Evolutionary conservation across 2,329 filamentous ascomycete species (phyloP), one percentile per base, ranked within the genome.

Genomic region (Cercospora zeae-maydis): DNA sequence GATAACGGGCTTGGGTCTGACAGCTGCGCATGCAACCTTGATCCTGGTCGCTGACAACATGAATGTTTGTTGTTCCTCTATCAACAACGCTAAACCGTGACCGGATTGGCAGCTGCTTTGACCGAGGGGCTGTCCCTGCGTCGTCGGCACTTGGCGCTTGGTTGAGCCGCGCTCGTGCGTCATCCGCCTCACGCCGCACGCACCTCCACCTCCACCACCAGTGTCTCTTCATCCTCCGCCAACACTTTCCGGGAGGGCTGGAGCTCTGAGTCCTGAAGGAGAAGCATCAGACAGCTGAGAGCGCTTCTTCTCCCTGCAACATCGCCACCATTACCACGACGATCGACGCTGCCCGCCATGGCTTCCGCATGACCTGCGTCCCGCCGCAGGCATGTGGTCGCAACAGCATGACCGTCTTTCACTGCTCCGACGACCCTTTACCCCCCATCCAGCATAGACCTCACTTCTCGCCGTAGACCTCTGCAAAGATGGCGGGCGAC

Each of bases 401-500:
- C 60, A 53, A 24, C 55, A 59, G 36, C 55, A 58, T 59, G 56
- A 63, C 56, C 39, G 55, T 27, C 24, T 36, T 53, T 16, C 39
- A 54, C 58, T 39, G 34, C 24, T 57, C 19, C 54, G 3, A 33
- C 37, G 31, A 37, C 49, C 34, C 34, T 56, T 54, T 39, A n/a
- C 49, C 31, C 30, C 27, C 14, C 56, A 45, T 16, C 52, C 58
- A 45, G 49, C 30, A 34, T 52, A 51, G 42, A 45, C 42, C 19
- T 51, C 56, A 34, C 42, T 33, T 59, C 42, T 24, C 45, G n/a
- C 39, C 31, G 42, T 39, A 47, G n/a, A 39, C 34, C 21, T 37
- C 56, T 37, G 34, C 47, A 61, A 27, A 9, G 24, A 61, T 59
- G 62, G 37, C 61, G 24, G 55, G 58, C 14, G 66, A 63, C 36